A percentile compares a stretch with the other conserved stretches of the same genome.
These are phyloP conservation scores for Penicillium sp. DNA, from an alignment of 2,329 filamentous ascomycete species.

Conservation along the genomic window DNA sequence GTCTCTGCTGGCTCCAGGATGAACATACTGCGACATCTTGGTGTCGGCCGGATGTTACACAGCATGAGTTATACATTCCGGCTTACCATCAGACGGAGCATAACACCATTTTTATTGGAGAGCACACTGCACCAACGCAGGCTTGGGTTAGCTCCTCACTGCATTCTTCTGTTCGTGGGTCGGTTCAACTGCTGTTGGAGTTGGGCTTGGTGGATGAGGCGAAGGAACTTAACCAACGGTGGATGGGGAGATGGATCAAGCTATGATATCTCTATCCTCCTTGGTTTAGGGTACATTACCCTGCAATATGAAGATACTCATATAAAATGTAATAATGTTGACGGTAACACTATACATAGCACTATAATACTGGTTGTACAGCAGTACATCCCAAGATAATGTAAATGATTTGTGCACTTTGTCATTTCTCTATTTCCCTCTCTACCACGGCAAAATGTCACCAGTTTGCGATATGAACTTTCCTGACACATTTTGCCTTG, in stretches of 20 bases:
- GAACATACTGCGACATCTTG: slow-evolving; percentile 30
- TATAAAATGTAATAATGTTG: too few relatives aligned
- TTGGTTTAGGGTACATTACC: not conserved
- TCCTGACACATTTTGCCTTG: slow-evolving; percentile 32
- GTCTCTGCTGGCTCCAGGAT: slow-evolving; percentile 36
- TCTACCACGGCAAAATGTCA: slow-evolving; percentile 23
- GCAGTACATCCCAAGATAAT: too few relatives aligned
- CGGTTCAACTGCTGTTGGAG: slow-evolving; percentile 41
- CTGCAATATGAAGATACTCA: too few relatives aligned
- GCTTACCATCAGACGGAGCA: slow-evolving; percentile 34
- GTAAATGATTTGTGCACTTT: too few relatives aligned
- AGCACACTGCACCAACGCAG: slow-evolving; percentile 37
- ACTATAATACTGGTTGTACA: too few relatives aligned
- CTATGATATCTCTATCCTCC: not conserved
- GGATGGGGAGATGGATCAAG: slow-evolving; percentile 66
- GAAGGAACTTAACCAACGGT: slow-evolving; percentile 60
- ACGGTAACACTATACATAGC: too few relatives aligned
- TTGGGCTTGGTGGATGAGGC: slow-evolving; percentile 68
- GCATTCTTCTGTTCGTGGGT: slow-evolving; percentile 31
- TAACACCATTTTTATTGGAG: slow-evolving; percentile 38
- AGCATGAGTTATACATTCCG: slow-evolving; percentile 36
- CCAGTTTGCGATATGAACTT: slow-evolving; percentile 37
- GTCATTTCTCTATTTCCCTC: too few relatives aligned
- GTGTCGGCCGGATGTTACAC: slow-evolving; percentile 30
- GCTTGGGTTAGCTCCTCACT: slow-evolving; percentile 34